Evolutionary conservation across 257 asterid genomes (phyloP).

Genomic region (Striga asiatica): DNA sequence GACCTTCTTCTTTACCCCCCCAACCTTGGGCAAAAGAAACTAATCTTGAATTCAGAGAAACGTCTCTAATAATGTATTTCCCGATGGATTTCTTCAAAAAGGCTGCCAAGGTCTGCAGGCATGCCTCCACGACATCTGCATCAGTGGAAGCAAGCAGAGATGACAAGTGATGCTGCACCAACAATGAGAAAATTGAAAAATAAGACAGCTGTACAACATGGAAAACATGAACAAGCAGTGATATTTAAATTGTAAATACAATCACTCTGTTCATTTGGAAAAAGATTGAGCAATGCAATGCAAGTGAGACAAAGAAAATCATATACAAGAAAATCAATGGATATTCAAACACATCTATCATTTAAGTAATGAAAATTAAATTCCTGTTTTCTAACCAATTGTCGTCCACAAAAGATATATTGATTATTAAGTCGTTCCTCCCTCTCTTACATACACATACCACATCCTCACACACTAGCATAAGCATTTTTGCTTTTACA

Average conservation of each 20-base stretch:
- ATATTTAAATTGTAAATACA: background rate
- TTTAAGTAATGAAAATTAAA: too few species aligned
- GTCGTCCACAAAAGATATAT: too few species aligned
- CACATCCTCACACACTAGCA: too few species aligned
- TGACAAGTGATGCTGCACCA: conserved; percentile 84
- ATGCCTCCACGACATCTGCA: conserved; percentile 86
- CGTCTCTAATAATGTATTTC: conserved; percentile 72
- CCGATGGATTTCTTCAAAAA: conserved; percentile 88
- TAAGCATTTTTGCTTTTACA: too few species aligned
- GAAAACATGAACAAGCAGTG: conserved; percentile 2
- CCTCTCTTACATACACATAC: too few species aligned
- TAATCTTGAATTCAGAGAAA: conserved; percentile 75
- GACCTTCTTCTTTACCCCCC: conserved; percentile 98
- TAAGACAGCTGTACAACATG: conserved; percentile 13
- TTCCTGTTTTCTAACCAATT: too few species aligned
- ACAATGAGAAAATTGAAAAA: conserved; percentile 10
- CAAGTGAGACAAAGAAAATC: too few species aligned
- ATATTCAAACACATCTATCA: too few species aligned
- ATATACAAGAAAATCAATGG: too few species aligned
- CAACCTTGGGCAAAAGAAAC: conserved; percentile 95
- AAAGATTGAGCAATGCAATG: background rate
- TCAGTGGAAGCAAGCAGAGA: conserved; percentile 89
- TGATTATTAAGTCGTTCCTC: too few species aligned
- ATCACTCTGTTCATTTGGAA: background rate
- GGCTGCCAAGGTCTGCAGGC: conserved; percentile 86